Conservation (phyloP, 352 stramenopile genomes). For the Phytophthora sp. region DNA sequence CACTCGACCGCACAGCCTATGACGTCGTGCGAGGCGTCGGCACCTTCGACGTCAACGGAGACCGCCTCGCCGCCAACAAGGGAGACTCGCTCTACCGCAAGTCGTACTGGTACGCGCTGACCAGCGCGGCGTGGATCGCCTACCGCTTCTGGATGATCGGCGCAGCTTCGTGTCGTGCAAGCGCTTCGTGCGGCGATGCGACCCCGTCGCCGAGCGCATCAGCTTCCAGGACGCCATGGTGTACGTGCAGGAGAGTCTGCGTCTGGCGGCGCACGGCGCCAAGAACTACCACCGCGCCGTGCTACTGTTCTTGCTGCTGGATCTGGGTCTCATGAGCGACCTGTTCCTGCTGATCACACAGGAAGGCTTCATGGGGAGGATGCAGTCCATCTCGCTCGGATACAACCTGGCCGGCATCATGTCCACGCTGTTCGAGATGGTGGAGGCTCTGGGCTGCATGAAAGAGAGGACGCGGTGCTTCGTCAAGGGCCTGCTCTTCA, state of each 20-base stretch:
- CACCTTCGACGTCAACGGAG: constrained; percentile 3
- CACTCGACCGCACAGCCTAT: constrained; percentile 5
- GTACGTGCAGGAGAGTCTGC: constrained; percentile 10
- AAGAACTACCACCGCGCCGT: constrained; percentile 13
- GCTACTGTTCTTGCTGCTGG: constrained; percentile 12
- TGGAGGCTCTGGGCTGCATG: constrained; percentile 11
- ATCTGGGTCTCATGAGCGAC: constrained; percentile 25
- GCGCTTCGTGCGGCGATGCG: neutral
- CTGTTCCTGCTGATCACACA: constrained; percentile 25
- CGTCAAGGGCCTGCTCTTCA: constrained; percentile 19
- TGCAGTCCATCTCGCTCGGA: constrained; percentile 24
- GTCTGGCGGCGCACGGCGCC: constrained; percentile 1
- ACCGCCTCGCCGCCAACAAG: neutral
- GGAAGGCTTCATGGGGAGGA: constrained; percentile 4
- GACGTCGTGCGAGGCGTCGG: constrained; percentile 6
- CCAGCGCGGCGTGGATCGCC: neutral
- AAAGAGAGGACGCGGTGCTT: constrained; percentile 2
- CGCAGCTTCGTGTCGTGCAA: constrained; percentile 6
- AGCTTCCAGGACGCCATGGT: neutral
- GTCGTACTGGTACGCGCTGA: constrained; percentile 8
- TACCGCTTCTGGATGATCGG: constrained; percentile 9
- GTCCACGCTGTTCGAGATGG: constrained; percentile 27
- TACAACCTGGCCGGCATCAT: constrained; percentile 26
- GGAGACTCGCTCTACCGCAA: neutral
- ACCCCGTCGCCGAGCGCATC: neutral